Evolutionary conservation across 441 rosid genomes (phyloP).

Genomic region (Pelargonium myrrhifolium): DNA sequence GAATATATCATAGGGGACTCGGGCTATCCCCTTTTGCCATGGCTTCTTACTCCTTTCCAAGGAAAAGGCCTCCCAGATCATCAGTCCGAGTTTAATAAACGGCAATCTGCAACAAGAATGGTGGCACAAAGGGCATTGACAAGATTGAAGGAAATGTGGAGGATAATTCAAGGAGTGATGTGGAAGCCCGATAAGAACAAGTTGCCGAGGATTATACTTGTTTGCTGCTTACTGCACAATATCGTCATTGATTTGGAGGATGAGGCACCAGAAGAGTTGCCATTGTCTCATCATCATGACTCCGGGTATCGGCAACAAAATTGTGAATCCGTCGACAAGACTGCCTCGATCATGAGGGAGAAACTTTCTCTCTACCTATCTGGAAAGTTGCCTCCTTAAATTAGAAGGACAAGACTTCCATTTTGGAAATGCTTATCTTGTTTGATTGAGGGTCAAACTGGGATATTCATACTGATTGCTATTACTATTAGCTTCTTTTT

Average conservation of each 20-base stretch:
- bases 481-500: background rate
- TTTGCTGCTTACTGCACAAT: constrained; percentile 85
- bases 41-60: constrained; percentile 71
- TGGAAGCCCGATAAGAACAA: constrained; percentile 82
- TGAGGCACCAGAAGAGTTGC: constrained; percentile 33
- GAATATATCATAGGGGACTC: constrained; percentile 74
- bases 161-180: constrained; percentile 74
- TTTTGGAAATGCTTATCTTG: background rate
- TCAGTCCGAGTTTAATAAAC: constrained; percentile 55
- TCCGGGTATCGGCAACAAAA: constrained; percentile 43
- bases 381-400: constrained; percentile 27
- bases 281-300: constrained; percentile 49
- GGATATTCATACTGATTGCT: background rate
- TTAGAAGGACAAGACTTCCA: background rate
- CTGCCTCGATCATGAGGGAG: constrained; percentile 47
- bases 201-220: constrained; percentile 68
- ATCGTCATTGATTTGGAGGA: constrained; percentile 66
- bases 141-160: constrained; percentile 80
- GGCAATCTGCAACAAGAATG: constrained; percentile 46
- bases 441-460: background rate
- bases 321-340: constrained; percentile 36
- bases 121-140: constrained; percentile 58
- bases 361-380: constrained; percentile 44
- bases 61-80: constrained; percentile 37
- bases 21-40: constrained; percentile 66